phyloP scores from a whole-genome alignment of 139 green algal species.

The Axilococcus clingmanii region DNA sequence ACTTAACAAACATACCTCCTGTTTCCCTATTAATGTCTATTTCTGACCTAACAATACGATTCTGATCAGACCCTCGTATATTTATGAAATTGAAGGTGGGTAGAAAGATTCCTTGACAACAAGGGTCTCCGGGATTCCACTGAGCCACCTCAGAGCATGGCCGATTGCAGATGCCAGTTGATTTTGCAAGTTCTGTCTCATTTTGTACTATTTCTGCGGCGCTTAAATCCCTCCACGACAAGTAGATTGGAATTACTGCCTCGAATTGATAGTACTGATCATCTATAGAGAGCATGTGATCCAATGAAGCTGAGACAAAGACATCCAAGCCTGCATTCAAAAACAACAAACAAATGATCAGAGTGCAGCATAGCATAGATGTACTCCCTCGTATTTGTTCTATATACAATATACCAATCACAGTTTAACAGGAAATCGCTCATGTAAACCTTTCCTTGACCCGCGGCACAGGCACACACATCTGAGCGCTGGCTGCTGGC shows the following conservation, averaged over 20 bases:
- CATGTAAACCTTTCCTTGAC: too few relatives aligned
- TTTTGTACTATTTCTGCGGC: not conserved
- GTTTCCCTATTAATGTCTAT: conserved; percentile 5
- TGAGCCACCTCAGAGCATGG: not conserved
- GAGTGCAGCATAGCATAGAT: too few relatives aligned
- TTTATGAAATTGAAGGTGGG: conserved; percentile 41
- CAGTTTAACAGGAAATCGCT: too few relatives aligned
- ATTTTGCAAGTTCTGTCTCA: not conserved
- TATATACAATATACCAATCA: too few relatives aligned
- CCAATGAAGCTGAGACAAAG: not conserved
- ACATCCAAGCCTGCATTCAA: too few relatives aligned
- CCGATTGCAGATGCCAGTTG: not conserved
- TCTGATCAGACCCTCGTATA: conserved; percentile 16
- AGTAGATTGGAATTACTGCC: not conserved
- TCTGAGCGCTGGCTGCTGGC: too few relatives aligned
- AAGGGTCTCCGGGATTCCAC: not conserved
- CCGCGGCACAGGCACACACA: too few relatives aligned
- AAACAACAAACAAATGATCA: too few relatives aligned
- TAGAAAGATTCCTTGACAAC: conserved; percentile 22
- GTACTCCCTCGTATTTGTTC: too few relatives aligned
- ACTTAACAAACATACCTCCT: too few relatives aligned
- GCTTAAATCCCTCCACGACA: not conserved
- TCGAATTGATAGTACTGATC: not conserved
- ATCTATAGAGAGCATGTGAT: not conserved
- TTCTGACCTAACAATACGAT: conserved; percentile 12